These are phyloP conservation scores for Malania oleifera DNA, from an alignment of 164 flowering plant species.

Conservation along the genomic window DNA sequence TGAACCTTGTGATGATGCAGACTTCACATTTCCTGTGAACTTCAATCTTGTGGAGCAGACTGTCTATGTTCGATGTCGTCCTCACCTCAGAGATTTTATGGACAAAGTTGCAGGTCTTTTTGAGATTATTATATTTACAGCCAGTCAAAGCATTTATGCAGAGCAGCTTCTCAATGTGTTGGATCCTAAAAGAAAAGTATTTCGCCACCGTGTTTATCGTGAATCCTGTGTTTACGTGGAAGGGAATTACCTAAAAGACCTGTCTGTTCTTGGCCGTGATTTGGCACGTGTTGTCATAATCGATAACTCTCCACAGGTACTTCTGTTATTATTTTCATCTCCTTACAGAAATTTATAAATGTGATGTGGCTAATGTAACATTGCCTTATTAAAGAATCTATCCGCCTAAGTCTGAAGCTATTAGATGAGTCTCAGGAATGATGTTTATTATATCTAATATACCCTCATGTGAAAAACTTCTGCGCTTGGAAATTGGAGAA, in stretches of 20 bases:
- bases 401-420: too few species aligned
- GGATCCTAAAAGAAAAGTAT: slow-evolving; percentile 85
- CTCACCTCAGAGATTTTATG: slow-evolving; percentile 77
- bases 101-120: slow-evolving; percentile 75
- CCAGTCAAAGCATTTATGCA: slow-evolving; percentile 98
- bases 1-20: slow-evolving; percentile 83
- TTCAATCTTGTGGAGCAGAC: slow-evolving; percentile 73
- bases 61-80: slow-evolving; percentile 88
- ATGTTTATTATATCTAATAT: too few species aligned
- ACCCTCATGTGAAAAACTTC: too few species aligned
- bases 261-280: slow-evolving; percentile 96
- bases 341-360: too few species aligned
- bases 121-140: slow-evolving; percentile 93
- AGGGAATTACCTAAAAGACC: slow-evolving; percentile 93
- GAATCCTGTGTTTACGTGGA: slow-evolving; percentile 90
- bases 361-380: too few species aligned
- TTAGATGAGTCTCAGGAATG: too few species aligned
- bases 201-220: slow-evolving; percentile 87
- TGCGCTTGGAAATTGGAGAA: too few species aligned
- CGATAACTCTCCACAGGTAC: slow-evolving; percentile 99
- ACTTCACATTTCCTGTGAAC: slow-evolving; percentile 88
- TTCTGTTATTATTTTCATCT: background rate
- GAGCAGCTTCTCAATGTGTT: slow-evolving; percentile 90
- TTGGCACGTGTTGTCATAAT: slow-evolving; percentile 72
- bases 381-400: too few species aligned